phyloP scores from a whole-genome alignment of 2,329 filamentous ascomycete species.

The Cladosporium phlei region DNA sequence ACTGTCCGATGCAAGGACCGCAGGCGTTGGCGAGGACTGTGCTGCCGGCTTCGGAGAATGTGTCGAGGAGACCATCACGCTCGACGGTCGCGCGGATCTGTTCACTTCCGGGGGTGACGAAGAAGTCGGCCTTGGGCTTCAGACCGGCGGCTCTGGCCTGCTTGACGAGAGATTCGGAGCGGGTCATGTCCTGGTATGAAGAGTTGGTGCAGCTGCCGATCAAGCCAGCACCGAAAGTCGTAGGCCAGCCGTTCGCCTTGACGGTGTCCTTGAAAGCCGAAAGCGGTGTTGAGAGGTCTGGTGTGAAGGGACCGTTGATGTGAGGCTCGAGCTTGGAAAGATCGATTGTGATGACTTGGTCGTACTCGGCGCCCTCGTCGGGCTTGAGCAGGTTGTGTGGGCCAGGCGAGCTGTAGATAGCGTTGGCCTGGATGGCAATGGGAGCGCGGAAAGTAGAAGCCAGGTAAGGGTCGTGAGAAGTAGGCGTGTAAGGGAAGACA shows the following conservation, averaged over 20 bases:
- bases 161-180: constrained; percentile 86
- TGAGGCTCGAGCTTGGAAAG: constrained; percentile 87
- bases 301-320: constrained; percentile 95
- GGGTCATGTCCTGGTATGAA: constrained; percentile 98
- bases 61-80: constrained; percentile 78
- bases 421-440: constrained; percentile 63
- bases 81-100: constrained; percentile 93
- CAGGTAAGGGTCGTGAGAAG: constrained; percentile 76
- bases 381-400: constrained; percentile 66
- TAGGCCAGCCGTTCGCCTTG: constrained; percentile 80
- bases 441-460: constrained; percentile 71
- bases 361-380: constrained; percentile 79
- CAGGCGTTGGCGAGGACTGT: constrained; percentile 92
- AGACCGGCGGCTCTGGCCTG: constrained; percentile 86
- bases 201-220: constrained; percentile 99
- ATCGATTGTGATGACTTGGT: constrained; percentile 85
- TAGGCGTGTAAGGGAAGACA: constrained; percentile 84
- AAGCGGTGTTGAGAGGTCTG: constrained; percentile 87
- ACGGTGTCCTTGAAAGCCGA: constrained; percentile 85
- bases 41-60: constrained; percentile 81
- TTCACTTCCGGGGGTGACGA: constrained; percentile 93
- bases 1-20: constrained; percentile 74
- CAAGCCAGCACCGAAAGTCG: constrained; percentile 83
- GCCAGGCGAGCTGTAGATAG: constrained; percentile 54
- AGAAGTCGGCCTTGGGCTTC: constrained; percentile 85